Conservation (phyloP, 257 asterid species). For the Penstemon eatonii region DNA sequence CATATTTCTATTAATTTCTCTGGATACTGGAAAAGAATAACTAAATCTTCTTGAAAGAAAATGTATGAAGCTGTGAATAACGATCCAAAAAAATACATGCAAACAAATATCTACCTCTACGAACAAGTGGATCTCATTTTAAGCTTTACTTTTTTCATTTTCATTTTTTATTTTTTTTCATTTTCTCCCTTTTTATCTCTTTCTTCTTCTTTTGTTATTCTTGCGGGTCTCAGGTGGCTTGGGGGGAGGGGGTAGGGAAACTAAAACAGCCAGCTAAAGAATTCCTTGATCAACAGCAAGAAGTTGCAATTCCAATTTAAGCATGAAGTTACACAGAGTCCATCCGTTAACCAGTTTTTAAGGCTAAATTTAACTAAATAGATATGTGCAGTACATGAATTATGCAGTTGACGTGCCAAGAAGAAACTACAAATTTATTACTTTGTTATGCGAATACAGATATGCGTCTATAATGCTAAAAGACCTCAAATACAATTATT, state of each 20-base stretch:
- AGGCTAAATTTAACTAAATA: slow-evolving; percentile 1
- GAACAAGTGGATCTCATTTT: slow-evolving; percentile 10
- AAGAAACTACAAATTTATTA: neutral
- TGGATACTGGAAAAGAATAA: slow-evolving; percentile 11
- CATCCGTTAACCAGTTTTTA: slow-evolving; percentile 23
- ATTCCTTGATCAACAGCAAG: slow-evolving; percentile 4
- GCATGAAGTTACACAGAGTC: slow-evolving; percentile 10
- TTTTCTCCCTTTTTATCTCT: neutral
- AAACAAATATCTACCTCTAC: slow-evolving; percentile 13
- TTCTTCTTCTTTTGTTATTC: neutral
- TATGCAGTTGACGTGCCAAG: neutral
- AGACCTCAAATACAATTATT: slow-evolving; percentile 5
- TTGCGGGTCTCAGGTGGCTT: too few relatives aligned
- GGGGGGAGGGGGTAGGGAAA: neutral
- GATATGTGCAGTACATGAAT: slow-evolving; percentile 9
- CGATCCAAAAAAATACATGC: slow-evolving; percentile 11
- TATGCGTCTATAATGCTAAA: neutral
- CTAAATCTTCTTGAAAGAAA: slow-evolving; percentile 11
- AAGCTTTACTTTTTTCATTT: neutral
- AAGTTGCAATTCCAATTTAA: neutral
- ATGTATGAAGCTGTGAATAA: slow-evolving; percentile 7
- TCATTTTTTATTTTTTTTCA: neutral
- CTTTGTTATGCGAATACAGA: neutral
- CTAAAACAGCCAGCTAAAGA: slow-evolving; percentile 15
- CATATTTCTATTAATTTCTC: slow-evolving; percentile 31